Base-by-base conservation (phyloP, 108 stramenopile species). In the Cyclotella choctawhatcheeana region DNA sequence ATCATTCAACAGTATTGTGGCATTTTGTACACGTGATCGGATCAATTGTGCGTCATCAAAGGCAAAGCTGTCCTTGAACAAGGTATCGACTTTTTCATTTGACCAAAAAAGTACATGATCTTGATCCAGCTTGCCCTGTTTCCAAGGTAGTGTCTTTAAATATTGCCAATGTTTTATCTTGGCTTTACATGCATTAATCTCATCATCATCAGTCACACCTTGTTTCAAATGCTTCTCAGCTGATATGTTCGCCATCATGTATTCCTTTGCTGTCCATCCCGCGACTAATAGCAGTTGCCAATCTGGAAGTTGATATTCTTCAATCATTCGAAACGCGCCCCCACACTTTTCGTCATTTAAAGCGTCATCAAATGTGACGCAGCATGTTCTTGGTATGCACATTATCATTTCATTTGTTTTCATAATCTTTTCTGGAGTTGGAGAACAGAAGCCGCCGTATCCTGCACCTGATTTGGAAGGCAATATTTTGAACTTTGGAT, bases 71-170 rank as follows among this genome's bases (percentile, higher is more conserved):
- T 84, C 92, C 17, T 56, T 54, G 67, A 93, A 67, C 10, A 79
- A 68, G 5, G 50, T 64, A 29, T 90, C 88, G 25, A 93, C 62
- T 30, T 85, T 82, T 29, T 84, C 73, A 10, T 87, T 67, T 14
- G 68, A 51, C 92, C 92, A 93, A 64, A 88, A 93, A 17, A 93
- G 43, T 18, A 93, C 63, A 52, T 93, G 92, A 33, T 93, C 88
- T 78, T 93, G 92, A 33, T 74, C 83, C 33, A 89, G 31, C 58
- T 84, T 58, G 1, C 84, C 85, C 12, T 81, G 73, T 61, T 77
- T 44, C 92, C 92, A 93, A 8, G 92, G 92, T 24, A 93, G 58
- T 10, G 84, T 88, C 27, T 74, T 70, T 16, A 93, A 65, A 51
- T 93, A 93, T 2, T 86, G 73, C 37, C 77, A 81, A 67, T 74